phyloP scores from a whole-genome alignment of 148 eudicot species.

The Persicaria maculosa region DNA sequence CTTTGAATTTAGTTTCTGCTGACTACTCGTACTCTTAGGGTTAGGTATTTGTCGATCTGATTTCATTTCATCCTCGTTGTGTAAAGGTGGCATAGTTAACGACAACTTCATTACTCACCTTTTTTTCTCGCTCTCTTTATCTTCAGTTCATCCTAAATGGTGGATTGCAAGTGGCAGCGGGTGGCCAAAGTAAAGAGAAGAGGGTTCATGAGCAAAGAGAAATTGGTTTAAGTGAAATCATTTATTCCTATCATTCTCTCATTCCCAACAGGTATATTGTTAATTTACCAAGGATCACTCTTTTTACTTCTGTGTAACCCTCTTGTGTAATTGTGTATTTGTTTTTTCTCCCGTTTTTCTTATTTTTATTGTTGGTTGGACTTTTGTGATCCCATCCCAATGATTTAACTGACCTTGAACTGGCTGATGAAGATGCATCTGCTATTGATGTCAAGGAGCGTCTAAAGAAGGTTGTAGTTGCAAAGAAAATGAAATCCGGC shows the following conservation, averaged over 20 bases:
- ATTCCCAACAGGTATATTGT: conserved; percentile 42
- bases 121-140: background rate
- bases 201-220: conserved; percentile 33
- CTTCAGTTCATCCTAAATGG: conserved; percentile 33
- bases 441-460: no score
- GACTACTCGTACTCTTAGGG: no score
- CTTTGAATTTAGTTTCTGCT: no score
- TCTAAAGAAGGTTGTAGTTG: no score
- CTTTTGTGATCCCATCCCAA: background rate
- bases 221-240: conserved; percentile 29
- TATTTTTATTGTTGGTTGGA: conserved; percentile 1
- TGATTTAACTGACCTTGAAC: no score
- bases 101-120: no score
- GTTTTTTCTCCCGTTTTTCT: background rate
- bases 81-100: background rate
- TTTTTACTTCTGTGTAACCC: background rate
- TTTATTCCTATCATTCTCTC: conserved; percentile 31
- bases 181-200: conserved; percentile 55
- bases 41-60: no score
- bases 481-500: no score
- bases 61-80: background rate
- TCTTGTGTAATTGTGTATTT: background rate
- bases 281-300: background rate
- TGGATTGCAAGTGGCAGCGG: conserved; percentile 51
- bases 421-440: no score